Evolutionary conservation across 2,329 filamentous ascomycete genomes (phyloP), one percentile per base, ranked within the genome.

Genomic region (Aphanoascus verrucosus): DNA sequence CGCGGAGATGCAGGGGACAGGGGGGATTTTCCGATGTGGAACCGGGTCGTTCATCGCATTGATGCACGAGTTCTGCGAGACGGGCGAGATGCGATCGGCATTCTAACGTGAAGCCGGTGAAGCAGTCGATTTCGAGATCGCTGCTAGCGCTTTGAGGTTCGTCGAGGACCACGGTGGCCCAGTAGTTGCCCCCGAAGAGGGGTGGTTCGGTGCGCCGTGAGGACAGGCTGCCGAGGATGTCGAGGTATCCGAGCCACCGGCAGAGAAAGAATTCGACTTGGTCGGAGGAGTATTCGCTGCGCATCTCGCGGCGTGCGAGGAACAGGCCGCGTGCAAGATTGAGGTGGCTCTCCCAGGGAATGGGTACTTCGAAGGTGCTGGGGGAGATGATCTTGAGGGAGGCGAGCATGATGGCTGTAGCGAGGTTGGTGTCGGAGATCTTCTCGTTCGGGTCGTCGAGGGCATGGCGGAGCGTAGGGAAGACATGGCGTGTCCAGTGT

Each of bases 351-450:
- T 89, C 86, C 88, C 88, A 94, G 0, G 85, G 78, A 51, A 91
- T 85, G 0, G 81, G 77, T n/a, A 87, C 83, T 52, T 85, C 86
- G 63, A 93, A 91, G 0, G 85, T 85, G 54, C 83, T 84, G 0
- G 88, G 88, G 0, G 85, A 88, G 48, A 93, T 83, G 54, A 93
- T 91, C 63, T 93, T 86, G 17, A 93, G 74, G 1, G 86, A 90
- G 0, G 86, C 81, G 44, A 94, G 77, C 85, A 93, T 89, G 57
- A 94, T 89, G 6, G 87, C 85, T 0, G 86, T 88, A 0, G 87
- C 86, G 2, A 94, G 74, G 52, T 85, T 86, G 14, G 81, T 80
- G 59, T 88, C 83, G 0, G 85, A 84, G 9, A 88, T 81, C 40
- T 81, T 79, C 57, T 79, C 75, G 38, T 75, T 74, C 0, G 78